A percentile compares a stretch with the other conserved stretches of the same genome.
Evolutionary conservation across 768 basidiomycete species (phyloP).

Genomic region (Pisolithus orientalis): DNA sequence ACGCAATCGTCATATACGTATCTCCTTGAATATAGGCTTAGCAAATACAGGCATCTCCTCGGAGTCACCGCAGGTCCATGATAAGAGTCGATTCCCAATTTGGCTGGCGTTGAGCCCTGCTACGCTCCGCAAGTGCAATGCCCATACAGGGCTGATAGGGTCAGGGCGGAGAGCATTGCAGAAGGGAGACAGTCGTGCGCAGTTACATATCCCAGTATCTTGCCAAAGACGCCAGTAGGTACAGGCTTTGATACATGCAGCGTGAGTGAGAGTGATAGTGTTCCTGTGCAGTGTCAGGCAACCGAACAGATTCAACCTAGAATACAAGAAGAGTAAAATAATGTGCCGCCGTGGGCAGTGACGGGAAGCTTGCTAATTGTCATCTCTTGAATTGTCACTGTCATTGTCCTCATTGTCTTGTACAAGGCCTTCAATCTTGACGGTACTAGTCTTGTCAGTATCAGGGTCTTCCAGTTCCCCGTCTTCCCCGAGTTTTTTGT

Average conservation of each 20-base stretch:
- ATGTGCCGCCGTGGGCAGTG: conserved; percentile 16
- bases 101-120: conserved; percentile 7
- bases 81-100: conserved; percentile 15
- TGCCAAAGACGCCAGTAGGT: background rate
- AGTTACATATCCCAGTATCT: background rate
- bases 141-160: conserved; percentile 4
- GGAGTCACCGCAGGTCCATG: conserved; percentile 7
- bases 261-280: background rate
- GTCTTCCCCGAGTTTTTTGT: conserved; percentile 59
- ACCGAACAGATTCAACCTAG: conserved; percentile 18
- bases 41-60: conserved; percentile 5
- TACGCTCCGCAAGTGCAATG: conserved; percentile 6
- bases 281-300: background rate
- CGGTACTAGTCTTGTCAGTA: conserved; percentile 42
- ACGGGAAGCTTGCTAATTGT: conserved; percentile 18
- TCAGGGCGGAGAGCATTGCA: conserved; percentile 14
- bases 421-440: conserved; percentile 59
- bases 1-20: background rate
- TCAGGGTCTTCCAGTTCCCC: conserved; percentile 37
- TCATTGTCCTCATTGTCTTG: conserved; percentile 17
- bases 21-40: background rate
- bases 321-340: conserved; percentile 13
- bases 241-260: background rate
- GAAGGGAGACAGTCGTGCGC: background rate
- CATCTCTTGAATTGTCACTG: conserved; percentile 28